These are phyloP conservation scores for Schwanniomyces yamadae DNA, from an alignment of 805 yeast species.

Conservation along the genomic window DNA sequence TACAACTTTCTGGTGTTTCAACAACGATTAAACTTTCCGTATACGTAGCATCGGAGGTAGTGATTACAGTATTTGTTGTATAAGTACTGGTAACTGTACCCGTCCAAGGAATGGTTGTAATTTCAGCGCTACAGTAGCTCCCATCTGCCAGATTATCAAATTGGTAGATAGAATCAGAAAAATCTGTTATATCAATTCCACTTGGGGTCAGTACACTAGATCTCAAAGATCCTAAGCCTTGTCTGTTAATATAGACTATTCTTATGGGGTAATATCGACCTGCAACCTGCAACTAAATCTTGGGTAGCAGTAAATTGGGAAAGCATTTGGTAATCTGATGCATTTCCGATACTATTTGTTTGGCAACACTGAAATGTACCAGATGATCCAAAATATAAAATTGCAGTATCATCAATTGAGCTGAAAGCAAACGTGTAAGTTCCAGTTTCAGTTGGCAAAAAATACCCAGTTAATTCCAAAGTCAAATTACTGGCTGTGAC, in stretches of 20 bases:
- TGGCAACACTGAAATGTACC: no score
- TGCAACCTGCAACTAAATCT: constrained; percentile 12
- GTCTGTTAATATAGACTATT: constrained; percentile 19
- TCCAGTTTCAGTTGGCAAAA: constrained; percentile 25
- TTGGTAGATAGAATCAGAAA: constrained; percentile 19
- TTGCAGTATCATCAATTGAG: constrained; percentile 31
- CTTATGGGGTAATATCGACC: constrained; percentile 28
- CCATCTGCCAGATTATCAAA: no score
- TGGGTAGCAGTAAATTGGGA: no score
- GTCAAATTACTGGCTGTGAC: constrained; percentile 15
- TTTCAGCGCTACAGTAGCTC: constrained; percentile 8
- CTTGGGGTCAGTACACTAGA: constrained; percentile 17
- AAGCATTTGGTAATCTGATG: no score
- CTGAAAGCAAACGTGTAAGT: constrained; percentile 20
- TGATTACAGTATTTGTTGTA: background rate
- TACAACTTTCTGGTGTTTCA: no score
- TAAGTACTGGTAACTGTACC: background rate
- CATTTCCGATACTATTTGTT: no score
- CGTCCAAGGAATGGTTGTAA: background rate
- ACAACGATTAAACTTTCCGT: background rate
- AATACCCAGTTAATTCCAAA: constrained; percentile 20
- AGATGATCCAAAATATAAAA: no score
- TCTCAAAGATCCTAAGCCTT: constrained; percentile 13
- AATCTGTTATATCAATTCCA: constrained; percentile 13
- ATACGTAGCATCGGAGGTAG: background rate